Conservation (phyloP, 2,329 filamentous ascomycete genomes). For the Aulographum hederae region DNA sequence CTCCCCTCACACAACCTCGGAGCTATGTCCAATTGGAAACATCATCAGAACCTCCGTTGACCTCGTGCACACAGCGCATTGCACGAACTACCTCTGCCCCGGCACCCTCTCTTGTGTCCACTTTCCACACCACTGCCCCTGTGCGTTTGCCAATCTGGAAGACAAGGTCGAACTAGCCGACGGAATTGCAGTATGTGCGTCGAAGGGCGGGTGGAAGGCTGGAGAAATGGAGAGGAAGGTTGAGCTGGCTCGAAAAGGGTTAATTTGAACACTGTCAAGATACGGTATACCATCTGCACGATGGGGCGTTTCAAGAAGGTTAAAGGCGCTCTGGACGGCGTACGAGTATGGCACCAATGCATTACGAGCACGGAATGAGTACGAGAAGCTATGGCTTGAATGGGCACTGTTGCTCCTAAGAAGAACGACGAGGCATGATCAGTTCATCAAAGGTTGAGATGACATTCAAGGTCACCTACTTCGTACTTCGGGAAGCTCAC, state of each 20-base stretch:
- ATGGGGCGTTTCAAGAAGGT: no score
- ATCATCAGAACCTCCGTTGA: neutral
- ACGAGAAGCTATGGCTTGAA: no score
- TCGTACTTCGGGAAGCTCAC: no score
- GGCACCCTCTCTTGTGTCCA: conserved; percentile 89
- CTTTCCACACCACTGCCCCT: conserved; percentile 94
- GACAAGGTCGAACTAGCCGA: conserved; percentile 53
- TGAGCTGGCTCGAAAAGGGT: conserved; percentile 60
- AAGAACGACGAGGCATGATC: no score
- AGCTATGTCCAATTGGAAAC: neutral
- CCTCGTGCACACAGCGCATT: no score
- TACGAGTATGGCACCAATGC: no score
- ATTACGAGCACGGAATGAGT: no score
- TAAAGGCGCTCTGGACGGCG: no score
- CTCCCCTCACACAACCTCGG: neutral
- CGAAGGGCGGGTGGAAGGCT: conserved; percentile 54
- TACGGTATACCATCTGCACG: no score
- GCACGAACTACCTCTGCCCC: conserved; percentile 86
- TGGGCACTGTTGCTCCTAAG: no score
- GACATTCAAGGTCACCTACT: no score
- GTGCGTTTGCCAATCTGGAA: conserved; percentile 51
- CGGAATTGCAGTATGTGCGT: conserved; percentile 54
- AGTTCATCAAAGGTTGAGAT: no score
- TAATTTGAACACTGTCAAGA: conserved; percentile 34
- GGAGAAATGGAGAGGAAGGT: conserved; percentile 60